Evolutionary conservation across 2,329 filamentous ascomycete genomes (phyloP), one percentile per base, ranked within the genome.

Genomic region (Karstenula rhodostoma): DNA sequence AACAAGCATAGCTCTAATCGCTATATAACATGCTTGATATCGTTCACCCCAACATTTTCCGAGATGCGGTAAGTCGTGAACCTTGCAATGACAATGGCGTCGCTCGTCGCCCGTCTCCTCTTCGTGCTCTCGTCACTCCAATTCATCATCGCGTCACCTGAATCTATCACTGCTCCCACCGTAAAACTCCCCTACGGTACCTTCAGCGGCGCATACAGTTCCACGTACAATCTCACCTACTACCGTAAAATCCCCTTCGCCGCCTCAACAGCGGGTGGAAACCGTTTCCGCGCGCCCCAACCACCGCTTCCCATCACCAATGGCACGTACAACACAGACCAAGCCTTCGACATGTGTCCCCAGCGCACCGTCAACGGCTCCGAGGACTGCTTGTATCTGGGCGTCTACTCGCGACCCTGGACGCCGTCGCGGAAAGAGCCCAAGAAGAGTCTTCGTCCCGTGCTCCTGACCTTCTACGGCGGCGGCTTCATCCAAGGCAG

Each of bases 341-440:
- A 85, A 52, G 63, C 77, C 19, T 88, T 87, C 61, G 83, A 86
- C 66, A 84, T 85, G 81, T 89, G 86, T 66, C 82, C 84, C 3
- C 86, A 87, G 73, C 79, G 85, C 65, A 85, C 83, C 0, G 84
- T 83, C 57, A 79, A 78, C 40, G 77, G 84, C 12, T 85, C 85
- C 46, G 87, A 89, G 77, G 86, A 89, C 67, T 89, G 87, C 64
- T 77, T 89, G 15, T 88, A 87, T 61, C 80, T 89, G 1, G 85
- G 85, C 12, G 76, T 89, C 0, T 89, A 87, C 73, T 82, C 84
- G 4, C 81, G 86, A 0, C 87, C 86, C 3, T 89, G 86, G 86
- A 76, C 70, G 0, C 23, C 57, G 0, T 44, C 69, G 70, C 4
- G 12, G 17, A 23, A 37, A 42, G n/a, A 5, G 25, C 23, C 19